Base-by-base conservation (phyloP, 352 stramenopile species). In the Globisporangium solare region DNA sequence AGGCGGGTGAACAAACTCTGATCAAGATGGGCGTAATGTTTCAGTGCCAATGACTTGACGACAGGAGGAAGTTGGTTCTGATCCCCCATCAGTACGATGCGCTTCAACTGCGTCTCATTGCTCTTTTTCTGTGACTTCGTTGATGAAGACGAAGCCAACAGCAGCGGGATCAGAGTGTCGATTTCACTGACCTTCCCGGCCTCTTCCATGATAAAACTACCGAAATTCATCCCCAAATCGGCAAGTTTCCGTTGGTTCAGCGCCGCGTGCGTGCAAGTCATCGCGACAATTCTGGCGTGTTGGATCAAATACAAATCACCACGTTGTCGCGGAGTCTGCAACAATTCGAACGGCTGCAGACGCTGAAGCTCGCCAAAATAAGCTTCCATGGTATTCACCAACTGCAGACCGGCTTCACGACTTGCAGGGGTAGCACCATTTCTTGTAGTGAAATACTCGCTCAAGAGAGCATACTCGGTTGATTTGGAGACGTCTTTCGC, bases 251-350 rank as follows among this genome's bases (percentile, higher is more conserved):
- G 68, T 32, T 95, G 73, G 22, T 87, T 89, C 61, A 98, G 76
- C 5, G 96, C 96, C 24, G 94, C 92, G 56, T 99, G 87, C 10
- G 93, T 98, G 61, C 89, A 98, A 18, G 97, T 99, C 91, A 99
- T 98, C 6, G 88, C 92, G 18, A 99, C 73, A 51, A 99, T 90
- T 1, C 79, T 78, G 40, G 83, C 95, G 63, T 99, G 92, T 53
- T 98, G 97, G 24, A 94, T 95, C 22, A 99, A 70, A n/a, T 98
- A 88, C 73, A 97, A 94, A 58, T 99, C 92, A 14, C 71, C 79
- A 3, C 96, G 92, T 61, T 98, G 94, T 21, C 76, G 63, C 42
- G 90, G 67, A 21, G 88, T 96, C 21, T 96, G 88, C 20, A 99
- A 78, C 48, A 99, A 61, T 68, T 99, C 97, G 60, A 99, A 97